Base-by-base conservation (phyloP, 208 protist genomes). In the Wallacemonas rigidus region DNA sequence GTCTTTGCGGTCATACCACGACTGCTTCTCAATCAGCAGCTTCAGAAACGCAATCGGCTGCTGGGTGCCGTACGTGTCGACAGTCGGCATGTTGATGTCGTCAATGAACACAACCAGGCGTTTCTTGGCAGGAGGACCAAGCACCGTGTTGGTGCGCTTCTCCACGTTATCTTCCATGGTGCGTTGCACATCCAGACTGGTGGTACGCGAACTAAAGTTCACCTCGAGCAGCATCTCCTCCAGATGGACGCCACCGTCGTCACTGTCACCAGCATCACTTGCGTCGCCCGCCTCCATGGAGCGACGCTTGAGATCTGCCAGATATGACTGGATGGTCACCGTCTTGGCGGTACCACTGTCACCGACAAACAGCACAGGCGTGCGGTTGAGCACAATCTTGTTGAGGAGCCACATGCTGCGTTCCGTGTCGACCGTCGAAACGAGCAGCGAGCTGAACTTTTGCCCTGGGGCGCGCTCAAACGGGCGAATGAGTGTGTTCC, bases 11-110 rank as follows among this genome's bases (percentile, higher is more conserved):
- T 99, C 98, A 82, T 99, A 99, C 84, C 99, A 94, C 26, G 95
- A 98, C 48, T 92, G 85, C 53, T 93, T 77, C 75, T 99, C 98
- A 35, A 99, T 92, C 2, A 99, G 87, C 63, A 99, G 88, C 85
- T 99, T 99, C 36, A 99, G 77, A 53, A 99, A 97, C 17, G 99
- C 98, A 72, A 99, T 99, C 26, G 99, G 98, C 87, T 99, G 98
- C 90, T 99, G 98, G 43, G 98, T 99, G 26, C 98, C 98, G 81
- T 99, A 99, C 2, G 90, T 89, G 84, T 99, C 98, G 61, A 99
- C 96, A 56, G 91, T 90, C 6, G 98, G 98, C 98, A 99, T 99
- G 85, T 99, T 99, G 65, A 99, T 82, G 84, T 99, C 98, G 81
- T 99, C 98, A 38, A 99, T 87, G 86, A 99, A 99, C 6, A 99